Evolutionary conservation across 441 rosid genomes (phyloP).

Genomic region (Bocquillonia castaneifolia): DNA sequence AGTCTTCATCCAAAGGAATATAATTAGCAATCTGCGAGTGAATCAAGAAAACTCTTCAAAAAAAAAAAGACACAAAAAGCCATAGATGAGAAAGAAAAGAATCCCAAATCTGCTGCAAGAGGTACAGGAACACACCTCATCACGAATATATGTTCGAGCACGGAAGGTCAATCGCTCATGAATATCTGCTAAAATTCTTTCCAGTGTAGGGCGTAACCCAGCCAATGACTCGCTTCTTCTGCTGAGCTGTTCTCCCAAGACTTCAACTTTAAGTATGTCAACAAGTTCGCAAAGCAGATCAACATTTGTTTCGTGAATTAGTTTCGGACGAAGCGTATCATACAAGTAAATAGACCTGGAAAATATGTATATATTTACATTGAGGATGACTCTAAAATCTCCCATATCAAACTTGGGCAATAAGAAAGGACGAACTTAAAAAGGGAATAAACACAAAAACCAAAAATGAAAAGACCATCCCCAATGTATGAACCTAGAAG

Average conservation of each 20-base stretch:
- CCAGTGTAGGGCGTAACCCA: constrained; percentile 79
- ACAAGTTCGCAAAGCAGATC: constrained; percentile 94
- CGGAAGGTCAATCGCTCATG: constrained; percentile 92
- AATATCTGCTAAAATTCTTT: constrained; percentile 88
- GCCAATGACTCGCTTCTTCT: constrained; percentile 76
- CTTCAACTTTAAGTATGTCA: constrained; percentile 91
- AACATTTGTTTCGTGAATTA: constrained; percentile 79
- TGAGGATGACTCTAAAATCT: background rate
- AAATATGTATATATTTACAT: constrained; percentile 4
- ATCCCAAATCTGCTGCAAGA: background rate
- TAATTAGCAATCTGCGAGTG: constrained; percentile 80
- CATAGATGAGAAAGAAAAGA: constrained; percentile 2
- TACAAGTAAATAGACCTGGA: constrained; percentile 84
- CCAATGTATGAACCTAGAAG: constrained; percentile 1
- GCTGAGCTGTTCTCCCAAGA: constrained; percentile 76
- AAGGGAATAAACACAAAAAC: background rate
- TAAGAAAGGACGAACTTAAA: background rate
- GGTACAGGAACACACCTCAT: constrained; percentile 52
- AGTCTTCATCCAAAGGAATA: constrained; percentile 66
- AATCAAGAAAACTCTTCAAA: constrained; percentile 24
- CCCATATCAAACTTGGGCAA: background rate
- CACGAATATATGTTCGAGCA: constrained; percentile 90
- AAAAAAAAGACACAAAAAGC: background rate
- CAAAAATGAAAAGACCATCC: background rate
- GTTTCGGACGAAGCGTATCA: constrained; percentile 89